Evolutionary conservation across 2,329 filamentous ascomycete genomes (phyloP), one percentile per base, ranked within the genome.

Genomic region (Dactylonectria macrodidyma): DNA sequence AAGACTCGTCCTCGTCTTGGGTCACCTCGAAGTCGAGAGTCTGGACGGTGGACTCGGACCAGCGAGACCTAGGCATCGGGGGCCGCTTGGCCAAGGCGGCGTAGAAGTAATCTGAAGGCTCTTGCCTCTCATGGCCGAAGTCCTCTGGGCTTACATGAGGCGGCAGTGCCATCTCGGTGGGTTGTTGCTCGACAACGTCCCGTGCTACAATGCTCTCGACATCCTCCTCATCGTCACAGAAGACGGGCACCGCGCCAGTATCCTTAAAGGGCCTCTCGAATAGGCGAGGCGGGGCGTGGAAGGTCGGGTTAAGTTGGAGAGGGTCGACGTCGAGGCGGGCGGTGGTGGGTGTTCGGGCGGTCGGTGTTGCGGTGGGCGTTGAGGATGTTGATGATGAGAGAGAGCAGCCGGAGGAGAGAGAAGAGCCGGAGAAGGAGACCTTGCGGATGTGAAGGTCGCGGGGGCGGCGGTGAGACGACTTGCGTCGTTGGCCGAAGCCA

Each of bases 21-120:
- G 67, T 66, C 22, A 72, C 68, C 51, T 72, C 65, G 26, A 58
- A 59, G 26, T 72, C 71, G 36, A 77, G 66, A 58, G 71, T 75
- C 67, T 80, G 76, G 62, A 83, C 79, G 34, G 82, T 84, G 8
- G 82, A 84, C 60, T 82, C 82, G 46, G 82, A 84, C 82, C 82
- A 84, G 63, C 78, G 79, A 22, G 82, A 84, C 58, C 78, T 76
- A 2, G 77, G 79, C 69, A 81, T 66, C 4, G 74, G 68, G 22
- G 80, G 79, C 19, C 77, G 75, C 66, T 73, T 71, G 48, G 75
- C 60, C 46, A 79, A 66, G 36, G 75, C 73, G 67, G 76, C 65
- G 65, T 76, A 73, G 72, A 81, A 83, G 73, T 81, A 82, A 46
- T 81, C 80, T 26, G 71, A 70, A 8, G 77, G 70, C 30, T 78